Percentiles rank a stretch among this genome's conserved stretches.
Evolutionary conservation across 331 rosid genomes (phyloP).

Genomic region (Cydonia oblonga): DNA sequence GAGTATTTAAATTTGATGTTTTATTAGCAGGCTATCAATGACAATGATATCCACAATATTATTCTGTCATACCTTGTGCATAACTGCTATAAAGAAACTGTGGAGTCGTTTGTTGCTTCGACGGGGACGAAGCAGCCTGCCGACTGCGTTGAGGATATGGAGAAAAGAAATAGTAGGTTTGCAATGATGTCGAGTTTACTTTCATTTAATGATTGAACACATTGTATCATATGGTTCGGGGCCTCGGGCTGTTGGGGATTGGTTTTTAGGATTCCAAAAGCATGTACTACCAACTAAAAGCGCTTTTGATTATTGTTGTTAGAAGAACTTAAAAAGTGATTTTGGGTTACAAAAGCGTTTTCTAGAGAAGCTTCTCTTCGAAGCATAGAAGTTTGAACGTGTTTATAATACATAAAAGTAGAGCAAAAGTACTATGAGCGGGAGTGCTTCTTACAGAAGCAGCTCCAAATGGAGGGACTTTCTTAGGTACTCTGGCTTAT

Average conservation of each 20-base stretch:
- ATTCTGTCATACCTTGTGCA: conserved; percentile 88
- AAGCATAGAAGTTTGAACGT: neutral
- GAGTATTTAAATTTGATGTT: neutral
- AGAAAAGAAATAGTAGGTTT: conserved; percentile 78
- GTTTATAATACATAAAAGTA: neutral
- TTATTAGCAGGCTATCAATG: conserved; percentile 53
- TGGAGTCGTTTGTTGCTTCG: conserved; percentile 65
- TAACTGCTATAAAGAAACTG: conserved; percentile 77
- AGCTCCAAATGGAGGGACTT: too few relatives aligned
- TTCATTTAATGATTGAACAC: neutral
- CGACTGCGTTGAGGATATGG: conserved; percentile 69
- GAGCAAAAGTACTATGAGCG: neutral
- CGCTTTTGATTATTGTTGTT: neutral
- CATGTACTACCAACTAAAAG: neutral
- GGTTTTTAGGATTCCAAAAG: neutral
- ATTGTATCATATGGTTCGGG: neutral
- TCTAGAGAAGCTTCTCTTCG: neutral
- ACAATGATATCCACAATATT: conserved; percentile 53
- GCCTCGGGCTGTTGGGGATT: neutral
- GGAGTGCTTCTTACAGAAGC: neutral
- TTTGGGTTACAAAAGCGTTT: neutral
- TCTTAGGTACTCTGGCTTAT: too few relatives aligned
- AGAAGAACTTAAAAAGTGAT: neutral
- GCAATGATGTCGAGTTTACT: neutral
- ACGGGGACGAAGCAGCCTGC: conserved; percentile 66